Evolutionary conservation across 495 filamentous ascomycete genomes (phyloP).

Genomic region (Cairneyella variabilis): DNA sequence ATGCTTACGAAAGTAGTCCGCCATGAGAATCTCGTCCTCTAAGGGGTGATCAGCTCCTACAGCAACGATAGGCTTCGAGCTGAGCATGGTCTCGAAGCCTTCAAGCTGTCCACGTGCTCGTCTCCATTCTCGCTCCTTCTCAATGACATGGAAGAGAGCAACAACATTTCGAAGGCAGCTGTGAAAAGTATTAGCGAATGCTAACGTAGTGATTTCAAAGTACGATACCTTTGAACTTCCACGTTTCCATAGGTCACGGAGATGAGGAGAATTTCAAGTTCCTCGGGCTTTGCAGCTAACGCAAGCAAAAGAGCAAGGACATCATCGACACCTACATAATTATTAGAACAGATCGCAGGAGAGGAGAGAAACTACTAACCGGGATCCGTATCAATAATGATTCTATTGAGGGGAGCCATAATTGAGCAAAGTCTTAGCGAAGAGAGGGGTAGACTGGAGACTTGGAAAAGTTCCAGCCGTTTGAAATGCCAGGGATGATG

Average conservation of each 20-base stretch:
- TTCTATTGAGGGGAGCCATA: constrained; percentile 51
- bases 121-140: constrained; percentile 86
- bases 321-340: constrained; percentile 87
- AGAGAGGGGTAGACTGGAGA: too few species aligned
- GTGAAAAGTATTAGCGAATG: constrained; percentile 11
- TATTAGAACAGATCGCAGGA: too few species aligned
- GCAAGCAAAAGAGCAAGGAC: constrained; percentile 80
- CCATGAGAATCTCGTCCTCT: constrained; percentile 76
- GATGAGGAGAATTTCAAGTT: constrained; percentile 83
- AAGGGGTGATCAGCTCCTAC: constrained; percentile 82
- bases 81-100: constrained; percentile 64
- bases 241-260: constrained; percentile 94
- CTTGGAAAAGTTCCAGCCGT: too few species aligned
- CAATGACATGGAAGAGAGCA: constrained; percentile 87
- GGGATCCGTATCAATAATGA: constrained; percentile 95
- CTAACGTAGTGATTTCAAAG: neutral
- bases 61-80: constrained; percentile 75
- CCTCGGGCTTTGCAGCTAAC: constrained; percentile 74
- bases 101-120: constrained; percentile 55
- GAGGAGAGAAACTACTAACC: constrained; percentile 34
- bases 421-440: too few species aligned
- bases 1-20: constrained; percentile 84
- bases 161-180: constrained; percentile 89
- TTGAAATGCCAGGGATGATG: too few species aligned
- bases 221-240: constrained; percentile 73